These are phyloP conservation scores for Mycena crocata DNA, from an alignment of 768 basidiomycete species.

Conservation along the genomic window DNA sequence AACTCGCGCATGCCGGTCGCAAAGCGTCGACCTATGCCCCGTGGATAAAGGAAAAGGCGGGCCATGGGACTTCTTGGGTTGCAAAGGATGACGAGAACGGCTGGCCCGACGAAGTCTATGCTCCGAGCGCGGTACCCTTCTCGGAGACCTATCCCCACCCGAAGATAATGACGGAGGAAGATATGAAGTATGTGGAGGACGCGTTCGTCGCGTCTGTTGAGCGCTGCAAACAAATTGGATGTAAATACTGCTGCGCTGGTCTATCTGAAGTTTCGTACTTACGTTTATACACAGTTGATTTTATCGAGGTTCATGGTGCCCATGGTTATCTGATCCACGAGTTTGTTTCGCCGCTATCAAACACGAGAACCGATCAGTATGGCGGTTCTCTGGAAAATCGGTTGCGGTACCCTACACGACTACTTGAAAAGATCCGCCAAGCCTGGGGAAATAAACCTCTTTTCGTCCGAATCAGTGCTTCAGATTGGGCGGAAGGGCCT, in stretches of 20 bases:
- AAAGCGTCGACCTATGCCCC: constrained; percentile 81
- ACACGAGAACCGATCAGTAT: constrained; percentile 75
- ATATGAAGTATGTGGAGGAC: constrained; percentile 67
- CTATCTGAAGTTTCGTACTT: neutral
- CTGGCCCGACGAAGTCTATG: constrained; percentile 80
- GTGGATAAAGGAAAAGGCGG: constrained; percentile 63
- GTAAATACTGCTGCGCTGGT: constrained; percentile 47
- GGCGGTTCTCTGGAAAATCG: constrained; percentile 83
- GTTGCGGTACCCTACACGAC: constrained; percentile 70
- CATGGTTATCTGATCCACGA: constrained; percentile 76
- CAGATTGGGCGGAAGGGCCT: constrained; percentile 71
- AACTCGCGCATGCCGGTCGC: constrained; percentile 79
- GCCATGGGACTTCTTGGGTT: constrained; percentile 46
- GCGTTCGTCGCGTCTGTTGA: constrained; percentile 68
- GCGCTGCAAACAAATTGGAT: constrained; percentile 71
- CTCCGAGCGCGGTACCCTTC: constrained; percentile 70
- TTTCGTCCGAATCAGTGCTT: constrained; percentile 76
- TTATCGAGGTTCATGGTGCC: constrained; percentile 79
- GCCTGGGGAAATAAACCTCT: constrained; percentile 75
- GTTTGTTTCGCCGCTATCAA: constrained; percentile 82
- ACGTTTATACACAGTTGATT: constrained; percentile 60
- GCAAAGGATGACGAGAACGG: constrained; percentile 67
- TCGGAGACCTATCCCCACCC: constrained; percentile 64
- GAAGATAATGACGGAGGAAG: constrained; percentile 64
- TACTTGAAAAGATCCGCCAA: constrained; percentile 63